Conservation (phyloP, 2,329 filamentous ascomycete genomes). For the Penicillium expansum region DNA sequence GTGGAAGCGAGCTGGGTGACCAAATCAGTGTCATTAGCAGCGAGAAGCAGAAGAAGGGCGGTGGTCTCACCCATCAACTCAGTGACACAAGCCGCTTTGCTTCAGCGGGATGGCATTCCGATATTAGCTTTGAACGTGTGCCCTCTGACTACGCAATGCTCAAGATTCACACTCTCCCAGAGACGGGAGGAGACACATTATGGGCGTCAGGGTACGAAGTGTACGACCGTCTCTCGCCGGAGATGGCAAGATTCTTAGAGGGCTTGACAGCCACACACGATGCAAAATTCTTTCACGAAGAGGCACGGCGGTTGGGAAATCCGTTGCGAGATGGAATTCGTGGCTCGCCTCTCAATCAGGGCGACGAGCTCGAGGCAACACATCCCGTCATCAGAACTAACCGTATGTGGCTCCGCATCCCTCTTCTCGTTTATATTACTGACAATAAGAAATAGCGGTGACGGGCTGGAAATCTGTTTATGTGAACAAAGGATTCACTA, state of each 20-base stretch:
- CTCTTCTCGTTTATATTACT: neutral
- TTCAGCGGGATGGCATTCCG: neutral
- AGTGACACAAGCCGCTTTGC: neutral
- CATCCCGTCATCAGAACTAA: neutral
- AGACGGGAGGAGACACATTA: neutral
- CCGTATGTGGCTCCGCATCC: neutral
- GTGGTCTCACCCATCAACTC: neutral
- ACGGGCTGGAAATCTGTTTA: neutral
- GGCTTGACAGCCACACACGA: slow-evolving; percentile 37
- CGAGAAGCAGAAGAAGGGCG: neutral
- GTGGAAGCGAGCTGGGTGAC: neutral
- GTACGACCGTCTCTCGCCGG: slow-evolving; percentile 40
- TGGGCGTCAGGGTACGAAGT: slow-evolving; percentile 30
- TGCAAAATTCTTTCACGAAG: neutral
- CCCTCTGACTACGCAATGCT: neutral
- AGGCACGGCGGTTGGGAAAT: neutral
- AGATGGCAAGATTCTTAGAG: slow-evolving; percentile 38
- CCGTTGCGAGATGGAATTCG: neutral
- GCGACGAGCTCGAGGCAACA: neutral
- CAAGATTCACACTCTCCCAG: neutral
- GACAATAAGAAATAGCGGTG: neutral
- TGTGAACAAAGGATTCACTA: neutral
- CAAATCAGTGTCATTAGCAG: neutral
- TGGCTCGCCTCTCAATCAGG: neutral
- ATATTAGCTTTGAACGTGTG: neutral